Conservation (phyloP, 1,139 yeast species). For the Taphrina confusa region DNA sequence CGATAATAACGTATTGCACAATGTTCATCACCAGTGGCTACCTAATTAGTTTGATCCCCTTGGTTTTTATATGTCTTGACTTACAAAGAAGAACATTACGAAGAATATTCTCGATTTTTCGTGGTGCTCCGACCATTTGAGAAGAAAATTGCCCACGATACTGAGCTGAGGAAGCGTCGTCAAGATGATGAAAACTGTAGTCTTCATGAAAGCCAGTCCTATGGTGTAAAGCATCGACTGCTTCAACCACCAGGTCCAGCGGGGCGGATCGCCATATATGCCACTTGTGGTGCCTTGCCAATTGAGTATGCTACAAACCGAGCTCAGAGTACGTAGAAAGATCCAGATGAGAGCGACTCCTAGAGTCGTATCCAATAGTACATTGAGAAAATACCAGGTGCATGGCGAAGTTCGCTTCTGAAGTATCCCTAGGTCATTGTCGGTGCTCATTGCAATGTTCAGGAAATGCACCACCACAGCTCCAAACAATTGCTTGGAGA, state of each 20-base stretch:
- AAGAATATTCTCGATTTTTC: conserved; percentile 81
- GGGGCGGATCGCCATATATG: conserved; percentile 75
- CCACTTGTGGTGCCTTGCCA: conserved; percentile 75
- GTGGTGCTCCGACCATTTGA: conserved; percentile 77
- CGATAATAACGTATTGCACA: conserved; percentile 81
- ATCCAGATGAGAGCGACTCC: conserved; percentile 83
- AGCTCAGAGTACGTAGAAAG: conserved; percentile 52
- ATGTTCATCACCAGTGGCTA: conserved; percentile 58
- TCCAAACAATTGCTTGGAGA: conserved; percentile 62
- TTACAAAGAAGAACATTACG: conserved; percentile 70
- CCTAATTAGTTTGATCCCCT: neutral
- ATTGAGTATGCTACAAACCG: conserved; percentile 53
- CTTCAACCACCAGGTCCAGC: conserved; percentile 60
- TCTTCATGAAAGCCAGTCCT: conserved; percentile 60
- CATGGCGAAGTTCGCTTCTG: conserved; percentile 57
- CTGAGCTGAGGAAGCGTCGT: conserved; percentile 60
- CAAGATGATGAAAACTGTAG: conserved; percentile 56
- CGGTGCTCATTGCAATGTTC: conserved; percentile 45
- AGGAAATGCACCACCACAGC: conserved; percentile 66
- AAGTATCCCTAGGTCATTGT: conserved; percentile 31
- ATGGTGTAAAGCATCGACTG: conserved; percentile 70
- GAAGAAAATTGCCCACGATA: conserved; percentile 58
- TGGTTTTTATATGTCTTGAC: neutral
- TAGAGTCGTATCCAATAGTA: conserved; percentile 88
- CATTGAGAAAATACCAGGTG: conserved; percentile 74